A percentile compares a stretch with the other conserved stretches of the same genome.
Conservation (phyloP, 257 asterid genomes). For the Ehretia macrophylla region DNA sequence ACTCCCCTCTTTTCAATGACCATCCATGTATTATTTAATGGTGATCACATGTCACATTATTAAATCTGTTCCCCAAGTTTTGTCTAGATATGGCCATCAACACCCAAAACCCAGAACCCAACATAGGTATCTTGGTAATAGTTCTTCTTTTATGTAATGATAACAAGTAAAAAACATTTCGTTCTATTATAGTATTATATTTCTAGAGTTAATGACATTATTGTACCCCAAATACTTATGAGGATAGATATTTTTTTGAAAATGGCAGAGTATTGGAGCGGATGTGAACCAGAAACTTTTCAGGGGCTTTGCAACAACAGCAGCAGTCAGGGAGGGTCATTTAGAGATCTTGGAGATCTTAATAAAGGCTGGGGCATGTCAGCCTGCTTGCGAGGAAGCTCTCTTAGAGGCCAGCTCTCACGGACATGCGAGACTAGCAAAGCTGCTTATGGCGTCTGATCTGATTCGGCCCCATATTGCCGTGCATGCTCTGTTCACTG, state of each 20-base stretch:
- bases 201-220: neutral
- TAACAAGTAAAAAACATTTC: too few species aligned
- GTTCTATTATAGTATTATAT: neutral
- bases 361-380: slow-evolving; percentile 76
- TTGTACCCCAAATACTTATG: neutral
- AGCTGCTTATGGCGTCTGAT: slow-evolving; percentile 65
- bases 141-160: too few species aligned
- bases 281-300: slow-evolving; percentile 65
- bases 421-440: slow-evolving; percentile 50
- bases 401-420: slow-evolving; percentile 70
- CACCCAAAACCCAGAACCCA: neutral
- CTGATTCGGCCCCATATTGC: slow-evolving; percentile 70
- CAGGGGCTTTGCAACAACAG: slow-evolving; percentile 61
- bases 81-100: slow-evolving; percentile 6
- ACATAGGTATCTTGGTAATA: neutral
- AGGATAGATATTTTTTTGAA: neutral
- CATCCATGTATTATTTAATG: slow-evolving; percentile 13
- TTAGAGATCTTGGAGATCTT: slow-evolving; percentile 58
- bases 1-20: slow-evolving; percentile 9
- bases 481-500: slow-evolving; percentile 64
- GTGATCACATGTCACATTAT: slow-evolving; percentile 15
- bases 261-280: slow-evolving; percentile 61
- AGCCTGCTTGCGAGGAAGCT: slow-evolving; percentile 87
- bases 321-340: slow-evolving; percentile 74
- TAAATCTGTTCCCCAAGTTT: slow-evolving; percentile 4